Percentiles rank a stretch among this genome's conserved stretches.
Conservation (phyloP, 2,329 filamentous ascomycete species). For the Blastomyces emzantsi region DNA sequence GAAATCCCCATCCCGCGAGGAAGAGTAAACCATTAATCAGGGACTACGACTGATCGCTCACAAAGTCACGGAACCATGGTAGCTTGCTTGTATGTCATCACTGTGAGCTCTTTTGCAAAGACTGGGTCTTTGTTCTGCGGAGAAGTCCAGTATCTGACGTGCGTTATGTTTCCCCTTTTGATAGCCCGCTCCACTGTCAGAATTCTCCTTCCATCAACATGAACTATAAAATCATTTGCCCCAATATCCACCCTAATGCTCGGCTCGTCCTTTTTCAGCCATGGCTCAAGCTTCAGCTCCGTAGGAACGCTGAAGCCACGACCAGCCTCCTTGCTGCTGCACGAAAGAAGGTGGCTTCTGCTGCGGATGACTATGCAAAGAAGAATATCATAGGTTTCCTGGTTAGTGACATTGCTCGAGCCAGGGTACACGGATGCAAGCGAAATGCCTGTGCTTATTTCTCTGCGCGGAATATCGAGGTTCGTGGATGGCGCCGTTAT, state of each 20-base stretch:
- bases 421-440: background rate
- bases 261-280: background rate
- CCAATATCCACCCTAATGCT: conserved; percentile 1
- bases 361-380: background rate
- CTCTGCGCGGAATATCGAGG: background rate
- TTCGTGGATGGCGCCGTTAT: background rate
- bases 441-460: background rate
- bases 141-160: background rate
- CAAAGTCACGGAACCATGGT: background rate
- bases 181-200: background rate
- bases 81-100: background rate
- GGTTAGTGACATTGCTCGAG: background rate
- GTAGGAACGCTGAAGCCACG: background rate
- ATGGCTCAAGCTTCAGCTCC: background rate
- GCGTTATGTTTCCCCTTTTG: background rate
- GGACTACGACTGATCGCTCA: background rate
- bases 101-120: background rate
- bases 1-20: background rate
- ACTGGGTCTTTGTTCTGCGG: background rate
- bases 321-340: background rate
- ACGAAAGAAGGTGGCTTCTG: background rate
- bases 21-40: background rate
- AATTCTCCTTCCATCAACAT: background rate
- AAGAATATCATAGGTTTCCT: background rate
- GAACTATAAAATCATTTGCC: background rate